Conservation (phyloP, 129 eudicot genomes). For the Chrysanthemum makinoi region DNA sequence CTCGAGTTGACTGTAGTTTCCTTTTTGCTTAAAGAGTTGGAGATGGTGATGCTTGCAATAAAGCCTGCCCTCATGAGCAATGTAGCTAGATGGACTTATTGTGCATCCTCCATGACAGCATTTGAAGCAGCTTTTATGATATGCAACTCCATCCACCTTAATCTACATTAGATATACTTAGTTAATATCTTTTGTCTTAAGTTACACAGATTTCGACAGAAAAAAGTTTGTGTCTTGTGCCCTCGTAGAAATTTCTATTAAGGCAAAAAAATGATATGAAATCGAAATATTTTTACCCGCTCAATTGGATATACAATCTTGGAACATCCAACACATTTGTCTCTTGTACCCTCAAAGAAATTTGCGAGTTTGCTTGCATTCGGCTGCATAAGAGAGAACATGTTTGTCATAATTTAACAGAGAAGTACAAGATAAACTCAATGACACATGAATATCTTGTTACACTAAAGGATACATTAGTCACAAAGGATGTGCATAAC, state of each 20-base stretch:
- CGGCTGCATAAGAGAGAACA: slow-evolving; percentile 5
- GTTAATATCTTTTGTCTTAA: neutral
- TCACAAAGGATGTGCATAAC: neutral
- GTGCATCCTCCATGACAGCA: slow-evolving; percentile 82
- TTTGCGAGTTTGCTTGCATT: slow-evolving; percentile 53
- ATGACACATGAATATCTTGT: neutral
- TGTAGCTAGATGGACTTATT: slow-evolving; percentile 77
- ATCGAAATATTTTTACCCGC: slow-evolving; percentile 47
- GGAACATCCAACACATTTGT: slow-evolving; percentile 71
- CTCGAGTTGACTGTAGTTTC: slow-evolving; percentile 73
- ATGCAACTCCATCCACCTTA: slow-evolving; percentile 49
- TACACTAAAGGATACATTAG: neutral
- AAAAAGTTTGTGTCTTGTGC: neutral
- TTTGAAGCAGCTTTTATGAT: slow-evolving; percentile 77
- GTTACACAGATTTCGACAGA: neutral
- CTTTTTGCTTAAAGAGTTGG: slow-evolving; percentile 77
- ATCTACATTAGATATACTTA: slow-evolving; percentile 30
- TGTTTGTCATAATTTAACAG: neutral
- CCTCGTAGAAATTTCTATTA: no score
- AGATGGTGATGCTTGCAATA: slow-evolving; percentile 83
- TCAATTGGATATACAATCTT: slow-evolving; percentile 91
- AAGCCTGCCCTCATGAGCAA: slow-evolving; percentile 62
- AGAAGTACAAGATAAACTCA: neutral
- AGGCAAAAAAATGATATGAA: neutral
- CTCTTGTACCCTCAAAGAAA: slow-evolving; percentile 71